phyloP scores from a whole-genome alignment of 2,329 filamentous ascomycete genomes.

The Aspergillus pseudotamarii region DNA sequence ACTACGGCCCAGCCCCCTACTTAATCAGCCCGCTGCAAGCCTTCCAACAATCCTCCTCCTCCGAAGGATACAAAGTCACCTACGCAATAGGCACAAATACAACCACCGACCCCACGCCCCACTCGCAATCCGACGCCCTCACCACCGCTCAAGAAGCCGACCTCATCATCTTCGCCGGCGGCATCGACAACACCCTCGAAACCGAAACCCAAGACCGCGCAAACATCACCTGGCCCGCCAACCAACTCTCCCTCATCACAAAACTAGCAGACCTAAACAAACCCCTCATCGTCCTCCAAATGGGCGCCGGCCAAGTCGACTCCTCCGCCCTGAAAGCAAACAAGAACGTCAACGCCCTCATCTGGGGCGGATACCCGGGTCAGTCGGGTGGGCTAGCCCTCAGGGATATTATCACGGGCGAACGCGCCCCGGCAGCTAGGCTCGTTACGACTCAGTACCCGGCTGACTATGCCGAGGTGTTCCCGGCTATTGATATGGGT shows the following conservation, averaged over 20 bases:
- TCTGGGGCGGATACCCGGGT: conserved; percentile 51
- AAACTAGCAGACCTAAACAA: conserved; percentile 41
- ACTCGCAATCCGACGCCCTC: conserved; percentile 36
- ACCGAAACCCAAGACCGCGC: conserved; percentile 45
- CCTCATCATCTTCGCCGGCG: conserved; percentile 44
- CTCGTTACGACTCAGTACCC: conserved; percentile 45
- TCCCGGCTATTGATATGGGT: conserved; percentile 46
- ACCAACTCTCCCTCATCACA: conserved; percentile 44
- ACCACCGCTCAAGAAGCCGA: conserved; percentile 39
- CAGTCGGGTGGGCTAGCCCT: conserved; percentile 48
- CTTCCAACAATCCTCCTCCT: conserved; percentile 43
- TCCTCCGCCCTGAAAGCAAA: conserved; percentile 42
- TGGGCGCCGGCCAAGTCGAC: conserved; percentile 50
- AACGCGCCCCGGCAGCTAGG: conserved; percentile 45
- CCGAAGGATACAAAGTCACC: conserved; percentile 45
- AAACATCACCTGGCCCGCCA: conserved; percentile 46
- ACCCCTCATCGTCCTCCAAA: conserved; percentile 45
- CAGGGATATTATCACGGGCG: conserved; percentile 46
- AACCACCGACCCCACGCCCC: conserved; percentile 30
- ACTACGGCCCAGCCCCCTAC: conserved; percentile 60
- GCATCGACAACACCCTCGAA: conserved; percentile 47
- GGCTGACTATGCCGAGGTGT: conserved; percentile 45
- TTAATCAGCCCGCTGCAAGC: conserved; percentile 57
- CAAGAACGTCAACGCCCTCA: conserved; percentile 42
- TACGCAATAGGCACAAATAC: conserved; percentile 47